Evolutionary conservation across 202 grass and related monocot genomes (phyloP), one percentile per base, ranked within the genome.

Genomic region (Carex arenaria): DNA sequence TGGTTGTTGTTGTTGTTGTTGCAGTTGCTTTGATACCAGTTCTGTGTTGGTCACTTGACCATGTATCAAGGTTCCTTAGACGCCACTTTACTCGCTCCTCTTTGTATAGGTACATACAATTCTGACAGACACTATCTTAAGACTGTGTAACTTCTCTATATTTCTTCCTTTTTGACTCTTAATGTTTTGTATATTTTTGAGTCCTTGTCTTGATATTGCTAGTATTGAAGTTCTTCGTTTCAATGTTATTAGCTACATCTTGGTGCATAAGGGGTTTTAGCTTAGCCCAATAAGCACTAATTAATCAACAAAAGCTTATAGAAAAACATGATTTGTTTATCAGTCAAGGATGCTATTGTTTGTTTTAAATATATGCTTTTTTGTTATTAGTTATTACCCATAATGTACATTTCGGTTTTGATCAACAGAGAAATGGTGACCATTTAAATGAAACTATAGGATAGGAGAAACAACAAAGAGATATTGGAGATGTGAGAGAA

Each of bases 1-100:
- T 26, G 26, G 26, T 26, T 26, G 26, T 26, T 26, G 26, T 26
- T 26, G 26, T 26, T 26, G 26, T 26, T 8, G 32, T 86, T 78
- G 60, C 87, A 98, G 96, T 95, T 93, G 89, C 91, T 80, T 82
- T 98, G 81, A 88, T 98, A 61, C 96, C 96, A 83, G 93, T 93
- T 20, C 82, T 98, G 83, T 98, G 96, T 71, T 98, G 96, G 96
- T 87, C 93, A 9, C 83, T 98, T 73, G 93, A 95, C 78, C 92
- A 95, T 89, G 93, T 98, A 85, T 90, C 96, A 59, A 90, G 86
- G 80, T 98, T 98, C 59, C 63, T 98, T 80, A 95, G 91, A 77
- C 67, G 78, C 78, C 92, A 98, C 78, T 98, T 98, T 87, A 71
- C 89, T 36, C 86, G 30, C 30, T 95, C 93, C 68, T 92, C 89